Evolutionary conservation across 2,329 filamentous ascomycete species (phyloP), one percentile per base, ranked within the genome.

Genomic region (Exophiala dermatitidis): DNA sequence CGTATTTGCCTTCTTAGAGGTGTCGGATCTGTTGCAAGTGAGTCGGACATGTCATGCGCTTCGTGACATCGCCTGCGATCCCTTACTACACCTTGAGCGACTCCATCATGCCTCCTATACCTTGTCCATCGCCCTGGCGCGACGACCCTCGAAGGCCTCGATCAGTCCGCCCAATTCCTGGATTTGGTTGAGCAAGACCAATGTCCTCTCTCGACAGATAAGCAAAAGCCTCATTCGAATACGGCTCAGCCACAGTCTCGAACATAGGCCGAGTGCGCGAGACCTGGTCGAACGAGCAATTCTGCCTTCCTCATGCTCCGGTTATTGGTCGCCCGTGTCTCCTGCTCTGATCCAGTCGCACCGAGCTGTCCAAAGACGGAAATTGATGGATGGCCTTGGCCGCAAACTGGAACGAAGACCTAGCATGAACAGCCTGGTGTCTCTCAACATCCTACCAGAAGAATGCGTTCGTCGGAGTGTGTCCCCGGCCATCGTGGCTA

Each of bases 161-260:
- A 68, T 79, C 36, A 80, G 85, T 52, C 80, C 87, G 9, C 81
- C 84, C 48, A 69, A 74, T 26, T 77, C 82, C 38, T 77, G 74
- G 66, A 86, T 88, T 64, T 84, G 86, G 68, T 69, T 86, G 40
- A 85, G 83, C 38, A 74, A 77, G 50, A 87, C 82, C 9, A 80
- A 83, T 33, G 75, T 84, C 43, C 77, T 84, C 28, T 85, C 84
- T 2, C 78, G 83, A 19, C 73, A 75, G 26, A 76, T 88, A 2
- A 80, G 79, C 43, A 78, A 82, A 52, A 83, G 77, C 9, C 74
- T 88, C 2, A 79, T 82, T 4, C 78, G 79, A 48, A 87, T 87
- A 63, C 79, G 80, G 31, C 74, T 88, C 3, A 79, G 82, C 29
- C 78, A 80, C 45, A 77, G 78, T 7, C 73, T 88, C 2, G 76